Evolutionary conservation across 768 basidiomycete genomes (phyloP).

Genomic region (Termitomyces sp.): DNA sequence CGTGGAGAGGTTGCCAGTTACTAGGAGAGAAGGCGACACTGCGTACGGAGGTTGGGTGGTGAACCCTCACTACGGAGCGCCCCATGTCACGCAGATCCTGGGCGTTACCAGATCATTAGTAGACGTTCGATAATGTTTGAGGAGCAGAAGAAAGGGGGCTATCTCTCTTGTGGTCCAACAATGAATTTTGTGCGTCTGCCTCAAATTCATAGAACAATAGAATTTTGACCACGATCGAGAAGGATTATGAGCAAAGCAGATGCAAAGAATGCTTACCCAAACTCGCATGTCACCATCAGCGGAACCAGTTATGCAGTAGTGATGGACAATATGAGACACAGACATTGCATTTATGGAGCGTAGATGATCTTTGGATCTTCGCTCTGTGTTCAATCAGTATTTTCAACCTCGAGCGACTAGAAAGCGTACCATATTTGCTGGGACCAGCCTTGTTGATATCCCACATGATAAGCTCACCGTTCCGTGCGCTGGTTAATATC

Average conservation of each 20-base stretch:
- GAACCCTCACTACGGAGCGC: conserved; percentile 64
- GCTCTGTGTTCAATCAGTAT: conserved; percentile 35
- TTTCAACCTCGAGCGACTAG: background rate
- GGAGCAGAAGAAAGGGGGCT: background rate
- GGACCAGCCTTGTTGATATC: conserved; percentile 62
- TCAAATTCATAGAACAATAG: background rate
- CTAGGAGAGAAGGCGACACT: conserved; percentile 68
- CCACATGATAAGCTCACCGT: conserved; percentile 83
- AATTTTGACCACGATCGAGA: background rate
- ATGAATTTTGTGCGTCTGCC: too few relatives aligned
- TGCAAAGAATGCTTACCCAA: conserved; percentile 48
- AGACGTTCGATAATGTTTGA: background rate
- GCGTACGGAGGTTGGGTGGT: conserved; percentile 63
- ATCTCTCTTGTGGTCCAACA: background rate
- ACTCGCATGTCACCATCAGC: conserved; percentile 77
- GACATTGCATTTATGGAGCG: conserved; percentile 69
- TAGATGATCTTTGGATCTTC: conserved; percentile 60
- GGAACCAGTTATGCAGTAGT: conserved; percentile 75
- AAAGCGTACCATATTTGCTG: conserved; percentile 61
- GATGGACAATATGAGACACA: conserved; percentile 59
- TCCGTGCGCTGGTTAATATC: conserved; percentile 73
- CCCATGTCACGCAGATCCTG: conserved; percentile 73
- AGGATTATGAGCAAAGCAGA: background rate
- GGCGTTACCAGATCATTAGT: background rate
- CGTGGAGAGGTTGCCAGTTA: conserved; percentile 58